Conservation (phyloP, 495 filamentous ascomycete genomes). For the Aspergillus haitiensis region DNA sequence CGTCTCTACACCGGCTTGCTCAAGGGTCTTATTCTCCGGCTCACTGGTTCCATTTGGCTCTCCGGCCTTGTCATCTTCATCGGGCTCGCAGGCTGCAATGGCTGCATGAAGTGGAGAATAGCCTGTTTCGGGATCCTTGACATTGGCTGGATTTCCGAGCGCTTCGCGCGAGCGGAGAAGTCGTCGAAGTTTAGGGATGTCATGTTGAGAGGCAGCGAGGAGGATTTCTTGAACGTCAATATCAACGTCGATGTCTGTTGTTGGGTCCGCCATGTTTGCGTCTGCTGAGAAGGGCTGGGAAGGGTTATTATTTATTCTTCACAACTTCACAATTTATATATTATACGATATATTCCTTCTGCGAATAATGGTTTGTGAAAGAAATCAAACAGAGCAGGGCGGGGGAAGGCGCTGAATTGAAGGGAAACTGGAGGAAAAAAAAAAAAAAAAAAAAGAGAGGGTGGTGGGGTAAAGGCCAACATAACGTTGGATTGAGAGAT, state of each 20-base stretch:
- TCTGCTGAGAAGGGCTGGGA: too few relatives aligned
- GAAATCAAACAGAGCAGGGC: too few relatives aligned
- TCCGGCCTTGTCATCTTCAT: conserved; percentile 33
- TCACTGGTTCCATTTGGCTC: conserved; percentile 12
- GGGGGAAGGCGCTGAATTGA: too few relatives aligned
- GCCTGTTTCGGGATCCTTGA: conserved; percentile 81
- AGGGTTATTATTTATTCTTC: neutral
- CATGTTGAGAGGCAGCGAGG: conserved; percentile 80
- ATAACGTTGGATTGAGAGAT: too few relatives aligned
- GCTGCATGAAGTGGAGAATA: conserved; percentile 88
- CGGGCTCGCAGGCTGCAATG: conserved; percentile 75
- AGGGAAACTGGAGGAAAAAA: too few relatives aligned
- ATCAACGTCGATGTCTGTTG: conserved; percentile 43
- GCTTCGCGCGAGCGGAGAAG: conserved; percentile 62
- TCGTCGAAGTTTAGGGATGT: conserved; percentile 68
- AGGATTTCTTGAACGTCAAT: conserved; percentile 59
- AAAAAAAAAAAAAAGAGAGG: too few relatives aligned
- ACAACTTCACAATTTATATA: neutral
- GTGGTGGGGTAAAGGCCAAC: too few relatives aligned
- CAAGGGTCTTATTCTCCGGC: conserved; percentile 42
- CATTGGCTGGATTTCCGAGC: conserved; percentile 60
- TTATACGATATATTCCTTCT: neutral
- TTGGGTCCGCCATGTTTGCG: conserved; percentile 30
- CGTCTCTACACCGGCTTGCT: conserved; percentile 59
- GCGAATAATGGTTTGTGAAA: too few relatives aligned